A percentile compares a stretch with the other conserved stretches of the same genome.
Conservation (phyloP, 2,329 filamentous ascomycete species). For the Bipolaris sorokiniana region DNA sequence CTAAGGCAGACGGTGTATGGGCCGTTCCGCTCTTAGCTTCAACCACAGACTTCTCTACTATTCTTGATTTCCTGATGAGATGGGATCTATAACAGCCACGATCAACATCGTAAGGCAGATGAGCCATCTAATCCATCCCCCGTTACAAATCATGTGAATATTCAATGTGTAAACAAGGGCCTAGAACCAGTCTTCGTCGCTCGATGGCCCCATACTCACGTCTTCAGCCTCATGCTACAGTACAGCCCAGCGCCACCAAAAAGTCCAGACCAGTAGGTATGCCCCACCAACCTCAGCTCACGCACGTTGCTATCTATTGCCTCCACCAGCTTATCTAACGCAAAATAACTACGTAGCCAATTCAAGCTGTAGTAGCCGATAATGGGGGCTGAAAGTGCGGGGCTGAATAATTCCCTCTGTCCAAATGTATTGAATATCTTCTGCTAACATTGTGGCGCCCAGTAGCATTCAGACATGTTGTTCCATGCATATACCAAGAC, state of each 20-base stretch:
- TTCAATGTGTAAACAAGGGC: neutral
- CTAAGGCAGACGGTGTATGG: too few relatives aligned
- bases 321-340: neutral
- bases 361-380: constrained; percentile 8
- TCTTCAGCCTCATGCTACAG: neutral
- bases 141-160: neutral
- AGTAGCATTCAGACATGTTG: neutral
- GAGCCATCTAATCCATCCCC: neutral
- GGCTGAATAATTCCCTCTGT: neutral
- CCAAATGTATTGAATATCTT: constrained; percentile 3
- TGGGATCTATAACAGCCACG: too few relatives aligned
- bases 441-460: neutral
- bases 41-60: too few relatives aligned
- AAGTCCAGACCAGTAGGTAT: neutral
- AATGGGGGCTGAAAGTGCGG: constrained; percentile 11
- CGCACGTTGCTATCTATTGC: neutral
- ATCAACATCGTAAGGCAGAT: too few relatives aligned
- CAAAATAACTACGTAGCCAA: neutral
- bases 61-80: too few relatives aligned
- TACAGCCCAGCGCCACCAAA: neutral
- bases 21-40: too few relatives aligned
- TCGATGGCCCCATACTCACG: too few relatives aligned
- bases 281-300: neutral
- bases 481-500: neutral
- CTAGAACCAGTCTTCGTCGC: neutral